Evolutionary conservation across 2,329 filamentous ascomycete genomes (phyloP).

Genomic region (Kalaharituber pfeilii): DNA sequence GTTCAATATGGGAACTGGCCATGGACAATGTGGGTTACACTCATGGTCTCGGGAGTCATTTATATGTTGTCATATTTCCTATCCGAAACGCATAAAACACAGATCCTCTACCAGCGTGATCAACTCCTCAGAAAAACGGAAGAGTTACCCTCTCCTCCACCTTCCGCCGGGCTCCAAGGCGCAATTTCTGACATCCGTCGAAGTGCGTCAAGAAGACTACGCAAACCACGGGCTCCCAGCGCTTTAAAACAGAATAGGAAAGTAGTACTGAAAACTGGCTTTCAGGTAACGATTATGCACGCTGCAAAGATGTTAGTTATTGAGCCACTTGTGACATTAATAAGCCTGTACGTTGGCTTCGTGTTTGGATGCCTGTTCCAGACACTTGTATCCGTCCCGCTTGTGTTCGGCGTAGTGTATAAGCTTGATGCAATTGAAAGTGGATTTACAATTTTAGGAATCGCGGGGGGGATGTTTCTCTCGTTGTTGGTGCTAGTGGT

Average conservation of each 20-base stretch:
- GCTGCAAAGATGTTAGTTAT: neutral
- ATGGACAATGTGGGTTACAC: neutral
- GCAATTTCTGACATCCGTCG: neutral
- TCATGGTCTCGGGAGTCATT: neutral
- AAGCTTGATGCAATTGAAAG: neutral
- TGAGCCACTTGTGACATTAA: neutral
- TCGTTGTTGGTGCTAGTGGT: neutral
- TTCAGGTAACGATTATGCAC: neutral
- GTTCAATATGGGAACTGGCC: neutral
- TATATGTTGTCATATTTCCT: constrained; percentile 1
- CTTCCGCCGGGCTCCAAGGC: neutral
- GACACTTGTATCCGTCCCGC: neutral
- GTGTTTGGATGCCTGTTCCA: neutral
- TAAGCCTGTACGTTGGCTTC: neutral
- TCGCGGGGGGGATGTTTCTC: neutral
- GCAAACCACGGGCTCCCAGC: neutral
- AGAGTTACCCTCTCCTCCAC: neutral
- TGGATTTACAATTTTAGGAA: neutral
- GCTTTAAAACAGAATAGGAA: neutral
- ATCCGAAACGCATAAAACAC: neutral
- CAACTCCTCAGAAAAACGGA: neutral
- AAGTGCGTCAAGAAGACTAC: neutral
- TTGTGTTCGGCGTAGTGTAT: neutral
- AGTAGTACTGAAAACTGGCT: neutral
- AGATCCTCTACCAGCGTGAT: neutral